Evolutionary conservation across 257 asterid species (phyloP), one percentile per base, ranked within the genome.

Genomic region (Leptodermis oblonga): DNA sequence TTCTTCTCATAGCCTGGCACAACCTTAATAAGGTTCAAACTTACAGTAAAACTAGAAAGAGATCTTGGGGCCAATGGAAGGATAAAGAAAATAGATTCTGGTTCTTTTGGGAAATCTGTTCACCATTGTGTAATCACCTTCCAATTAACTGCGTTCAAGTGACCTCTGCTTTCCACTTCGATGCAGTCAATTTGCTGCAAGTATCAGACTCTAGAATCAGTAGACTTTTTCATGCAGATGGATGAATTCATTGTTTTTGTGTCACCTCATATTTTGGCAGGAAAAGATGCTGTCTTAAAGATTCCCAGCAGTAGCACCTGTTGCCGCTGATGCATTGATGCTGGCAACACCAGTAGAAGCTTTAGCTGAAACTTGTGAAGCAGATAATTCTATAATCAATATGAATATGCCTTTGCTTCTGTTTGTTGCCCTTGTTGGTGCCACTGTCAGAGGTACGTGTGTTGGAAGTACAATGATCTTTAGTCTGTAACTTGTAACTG

Each of bases 341-440:
- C 74, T 87, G 79, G 70, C 81, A 46, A 71, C 83, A 25, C 97
- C 99, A 58, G 77, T 88, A 22, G 77, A 86, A 72, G 97, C 90
- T 52, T 81, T 94, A 60, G 99, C 97, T 39, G 97, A 91, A 80
- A 86, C 99, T 46, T 94, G 97, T 75, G 95, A 82, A 82, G 81
- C 87, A 59, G 85, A 83, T 53, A 80, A 78, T 59, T 84, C 96
- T 6, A 70, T 79, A 34, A 63, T 83, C 67, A 66, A 83, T 74
- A 94, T 90, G 97, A 72, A 84, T 75, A 94, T 90, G 97, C 96
- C 99, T 1, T 69, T 94, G 87, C 83, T 94, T 76, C 95, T 94
- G 59, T 61, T 87, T 18, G 93, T 94, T 79, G 85, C 99, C 67
- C 89, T 90, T 73, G 28, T 89, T 51, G 99, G 99, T 70, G 97